Percentiles rank a stretch among this genome's conserved stretches.
These are phyloP conservation scores for Inosperma sp. DNA, from an alignment of 768 basidiomycete species.

Conservation along the genomic window DNA sequence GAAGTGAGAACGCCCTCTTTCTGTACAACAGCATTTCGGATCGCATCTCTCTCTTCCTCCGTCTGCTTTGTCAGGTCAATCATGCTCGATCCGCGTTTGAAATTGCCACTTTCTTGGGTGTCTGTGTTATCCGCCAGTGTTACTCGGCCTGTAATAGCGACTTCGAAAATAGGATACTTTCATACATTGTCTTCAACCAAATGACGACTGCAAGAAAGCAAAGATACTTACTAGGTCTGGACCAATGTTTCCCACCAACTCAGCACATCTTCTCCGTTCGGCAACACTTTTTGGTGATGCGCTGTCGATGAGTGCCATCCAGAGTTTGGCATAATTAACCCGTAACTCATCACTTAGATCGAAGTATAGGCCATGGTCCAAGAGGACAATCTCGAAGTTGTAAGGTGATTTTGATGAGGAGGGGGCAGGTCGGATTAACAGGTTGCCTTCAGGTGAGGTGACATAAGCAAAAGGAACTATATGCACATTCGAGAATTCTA, in stretches of 20 bases:
- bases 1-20: constrained; percentile 79
- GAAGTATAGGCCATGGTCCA: constrained; percentile 95
- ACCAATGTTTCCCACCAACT: constrained; percentile 86
- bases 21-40: constrained; percentile 77
- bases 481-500: constrained; percentile 24
- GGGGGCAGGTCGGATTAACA: constrained; percentile 79
- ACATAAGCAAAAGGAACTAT: constrained; percentile 1
- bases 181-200: not conserved
- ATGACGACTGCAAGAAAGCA: constrained; percentile 1
- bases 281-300: constrained; percentile 59
- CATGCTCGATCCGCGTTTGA: constrained; percentile 68
- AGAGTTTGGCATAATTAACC: constrained; percentile 81
- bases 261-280: constrained; percentile 82
- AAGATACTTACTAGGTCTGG: constrained; percentile 67
- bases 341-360: constrained; percentile 79
- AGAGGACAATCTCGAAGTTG: constrained; percentile 93
- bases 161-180: constrained; percentile 92
- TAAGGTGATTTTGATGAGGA: constrained; percentile 66
- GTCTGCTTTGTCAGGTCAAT: constrained; percentile 70
- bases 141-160: constrained; percentile 87
- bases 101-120: constrained; percentile 38
- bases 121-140: constrained; percentile 62
- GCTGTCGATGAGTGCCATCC: constrained; percentile 81
- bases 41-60: constrained; percentile 72
- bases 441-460: constrained; percentile 55